phyloP scores from a whole-genome alignment of 768 basidiomycete genomes.

The Crassisporium funariophilum region DNA sequence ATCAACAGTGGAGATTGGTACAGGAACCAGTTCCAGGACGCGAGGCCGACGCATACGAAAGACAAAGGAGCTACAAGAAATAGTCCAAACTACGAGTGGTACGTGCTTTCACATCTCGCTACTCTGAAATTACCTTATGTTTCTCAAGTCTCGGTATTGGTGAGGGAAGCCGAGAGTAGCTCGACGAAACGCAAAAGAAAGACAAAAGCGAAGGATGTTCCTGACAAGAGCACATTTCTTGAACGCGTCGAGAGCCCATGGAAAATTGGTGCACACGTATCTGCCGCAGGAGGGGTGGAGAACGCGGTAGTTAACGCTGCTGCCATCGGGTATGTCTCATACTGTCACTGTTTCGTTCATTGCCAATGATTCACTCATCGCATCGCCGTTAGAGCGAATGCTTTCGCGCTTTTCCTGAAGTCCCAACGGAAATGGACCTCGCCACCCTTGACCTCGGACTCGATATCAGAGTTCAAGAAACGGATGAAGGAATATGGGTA shows the following conservation, averaged over 20 bases:
- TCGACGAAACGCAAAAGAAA: no score
- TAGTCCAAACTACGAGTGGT: no score
- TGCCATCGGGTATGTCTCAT: constrained; percentile 60
- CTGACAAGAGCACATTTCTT: constrained; percentile 26
- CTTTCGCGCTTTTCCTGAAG: constrained; percentile 84
- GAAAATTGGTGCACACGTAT: constrained; percentile 87
- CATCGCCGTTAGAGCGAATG: constrained; percentile 61
- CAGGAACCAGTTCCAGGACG: no score
- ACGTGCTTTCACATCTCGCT: no score
- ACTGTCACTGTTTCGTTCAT: background rate
- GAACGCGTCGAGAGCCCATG: constrained; percentile 43
- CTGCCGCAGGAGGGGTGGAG: constrained; percentile 78
- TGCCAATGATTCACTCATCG: background rate
- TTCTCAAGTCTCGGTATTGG: no score
- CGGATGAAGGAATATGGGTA: constrained; percentile 67
- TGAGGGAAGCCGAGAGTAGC: no score
- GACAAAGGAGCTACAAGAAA: no score
- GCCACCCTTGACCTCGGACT: constrained; percentile 53
- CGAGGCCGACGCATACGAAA: no score
- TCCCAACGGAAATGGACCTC: constrained; percentile 83
- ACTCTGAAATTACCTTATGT: no score
- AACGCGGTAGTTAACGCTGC: constrained; percentile 73
- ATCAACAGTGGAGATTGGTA: no score
- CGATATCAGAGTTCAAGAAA: constrained; percentile 58
- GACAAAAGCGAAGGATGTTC: no score